Conservation (phyloP, 228 moss, liverwort and hornwort species). For the Sphagnum fallax region DNA sequence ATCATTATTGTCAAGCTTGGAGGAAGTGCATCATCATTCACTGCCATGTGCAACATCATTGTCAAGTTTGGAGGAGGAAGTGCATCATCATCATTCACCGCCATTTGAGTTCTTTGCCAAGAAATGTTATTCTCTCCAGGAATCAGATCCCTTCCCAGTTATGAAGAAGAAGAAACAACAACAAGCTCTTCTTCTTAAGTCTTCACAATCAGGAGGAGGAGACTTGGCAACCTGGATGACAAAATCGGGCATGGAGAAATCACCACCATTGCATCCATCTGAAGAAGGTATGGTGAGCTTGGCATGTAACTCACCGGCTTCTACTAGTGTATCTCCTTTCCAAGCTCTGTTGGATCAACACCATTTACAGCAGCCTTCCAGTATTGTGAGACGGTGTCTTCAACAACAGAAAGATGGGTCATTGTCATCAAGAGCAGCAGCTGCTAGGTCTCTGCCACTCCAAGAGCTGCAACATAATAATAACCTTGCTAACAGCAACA, state of each 20-base stretch:
- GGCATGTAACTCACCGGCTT: not conserved
- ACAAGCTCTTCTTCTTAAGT: not conserved
- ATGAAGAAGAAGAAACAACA: too few species aligned
- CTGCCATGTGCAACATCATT: too few species aligned
- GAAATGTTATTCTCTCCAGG: too few species aligned
- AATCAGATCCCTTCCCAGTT: too few species aligned
- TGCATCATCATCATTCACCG: too few species aligned
- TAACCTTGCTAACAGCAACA: not conserved
- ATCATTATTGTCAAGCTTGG: too few species aligned
- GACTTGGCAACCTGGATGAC: not conserved
- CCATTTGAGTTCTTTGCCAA: too few species aligned
- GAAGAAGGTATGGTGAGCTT: not conserved
- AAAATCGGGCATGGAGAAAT: not conserved
- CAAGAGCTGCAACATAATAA: constrained; percentile 6
- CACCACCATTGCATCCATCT: not conserved
- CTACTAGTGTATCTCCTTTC: constrained; percentile 28
- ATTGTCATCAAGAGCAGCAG: constrained; percentile 7
- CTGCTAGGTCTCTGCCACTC: constrained; percentile 7
- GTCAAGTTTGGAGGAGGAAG: too few species aligned
- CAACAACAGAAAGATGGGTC: constrained; percentile 17
- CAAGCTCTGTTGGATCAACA: constrained; percentile 39
- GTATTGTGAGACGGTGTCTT: constrained; percentile 47
- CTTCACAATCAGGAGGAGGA: not conserved
- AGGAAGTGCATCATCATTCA: too few species aligned
- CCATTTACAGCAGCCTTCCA: constrained; percentile 38